Evolutionary conservation across 192 early-diverging fungal species (phyloP).

Genomic region (Gamsiella multidivaricata): DNA sequence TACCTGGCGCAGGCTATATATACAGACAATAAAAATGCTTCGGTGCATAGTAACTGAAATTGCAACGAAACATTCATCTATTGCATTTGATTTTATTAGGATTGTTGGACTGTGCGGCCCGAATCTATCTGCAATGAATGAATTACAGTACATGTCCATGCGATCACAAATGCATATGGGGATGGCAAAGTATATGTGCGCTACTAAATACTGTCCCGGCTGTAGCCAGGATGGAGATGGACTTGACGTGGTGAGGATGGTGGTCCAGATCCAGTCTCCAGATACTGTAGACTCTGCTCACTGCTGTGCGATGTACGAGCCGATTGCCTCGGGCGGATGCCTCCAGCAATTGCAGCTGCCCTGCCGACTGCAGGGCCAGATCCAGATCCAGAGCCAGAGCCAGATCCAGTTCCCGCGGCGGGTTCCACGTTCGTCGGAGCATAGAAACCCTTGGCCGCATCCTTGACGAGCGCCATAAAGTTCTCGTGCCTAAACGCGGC

Average conservation of each 20-base stretch:
- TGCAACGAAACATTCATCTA: too few relatives aligned
- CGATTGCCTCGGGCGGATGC: not conserved
- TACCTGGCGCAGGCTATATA: too few relatives aligned
- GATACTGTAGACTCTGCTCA: slow-evolving; percentile 3
- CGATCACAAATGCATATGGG: too few relatives aligned
- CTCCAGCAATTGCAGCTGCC: not conserved
- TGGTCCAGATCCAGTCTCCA: not conserved
- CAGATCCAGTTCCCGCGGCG: not conserved
- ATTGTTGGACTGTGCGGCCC: too few relatives aligned
- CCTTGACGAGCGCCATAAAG: slow-evolving; percentile 50
- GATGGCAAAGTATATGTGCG: too few relatives aligned
- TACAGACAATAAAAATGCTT: too few relatives aligned
- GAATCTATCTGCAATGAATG: too few relatives aligned
- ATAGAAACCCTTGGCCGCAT: slow-evolving; percentile 49
- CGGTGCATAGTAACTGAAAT: too few relatives aligned
- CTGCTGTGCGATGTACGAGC: not conserved
- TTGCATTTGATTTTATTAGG: too few relatives aligned
- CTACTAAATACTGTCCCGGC: not conserved
- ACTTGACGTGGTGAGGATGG: not conserved
- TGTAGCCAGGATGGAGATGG: not conserved
- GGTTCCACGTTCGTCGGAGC: slow-evolving; percentile 12
- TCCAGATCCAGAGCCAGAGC: too few relatives aligned
- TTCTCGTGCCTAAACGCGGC: slow-evolving; percentile 50
- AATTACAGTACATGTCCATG: too few relatives aligned
- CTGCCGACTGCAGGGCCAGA: too few relatives aligned